phyloP scores from a whole-genome alignment of 768 basidiomycete genomes.

The Boletus patriciae region DNA sequence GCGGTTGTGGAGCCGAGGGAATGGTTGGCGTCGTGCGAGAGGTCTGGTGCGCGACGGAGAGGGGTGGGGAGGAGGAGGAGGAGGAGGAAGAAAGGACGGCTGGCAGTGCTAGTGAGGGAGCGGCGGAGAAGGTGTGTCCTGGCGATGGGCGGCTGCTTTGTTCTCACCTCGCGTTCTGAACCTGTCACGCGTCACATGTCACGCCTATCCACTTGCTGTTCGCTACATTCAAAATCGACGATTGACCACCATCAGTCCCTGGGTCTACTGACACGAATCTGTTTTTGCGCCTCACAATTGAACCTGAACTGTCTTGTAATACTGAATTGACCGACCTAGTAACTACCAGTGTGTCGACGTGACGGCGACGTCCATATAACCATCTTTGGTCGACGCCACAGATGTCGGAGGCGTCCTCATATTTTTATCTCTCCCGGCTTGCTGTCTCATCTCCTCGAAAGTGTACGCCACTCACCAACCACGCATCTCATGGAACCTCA shows the following conservation, averaged over 20 bases:
- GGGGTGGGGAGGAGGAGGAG: no score
- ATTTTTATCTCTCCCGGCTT: slow-evolving; percentile 8
- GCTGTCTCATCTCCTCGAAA: neutral
- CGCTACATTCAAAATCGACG: neutral
- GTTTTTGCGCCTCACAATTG: no score
- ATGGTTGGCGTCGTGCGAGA: neutral
- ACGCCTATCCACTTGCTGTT: neutral
- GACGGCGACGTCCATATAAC: slow-evolving; percentile 12
- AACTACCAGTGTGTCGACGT: neutral
- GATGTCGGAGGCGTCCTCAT: neutral
- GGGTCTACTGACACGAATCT: neutral
- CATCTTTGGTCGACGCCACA: slow-evolving; percentile 20
- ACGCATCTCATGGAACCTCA: neutral
- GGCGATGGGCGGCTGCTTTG: slow-evolving; percentile 20
- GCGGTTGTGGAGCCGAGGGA: neutral
- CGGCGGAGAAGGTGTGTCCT: slow-evolving; percentile 8
- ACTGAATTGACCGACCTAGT: neutral
- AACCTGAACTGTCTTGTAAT: neutral
- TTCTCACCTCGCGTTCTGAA: slow-evolving; percentile 23
- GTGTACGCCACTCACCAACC: neutral
- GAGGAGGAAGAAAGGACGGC: neutral
- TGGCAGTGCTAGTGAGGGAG: slow-evolving; percentile 3
- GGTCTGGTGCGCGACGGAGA: neutral
- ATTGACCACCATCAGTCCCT: neutral
- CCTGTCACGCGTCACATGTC: slow-evolving; percentile 26